A percentile compares a stretch with the other conserved stretches of the same genome.
These are phyloP conservation scores for Staphylotrichum longicolle DNA, from an alignment of 495 filamentous ascomycete species.

Conservation along the genomic window DNA sequence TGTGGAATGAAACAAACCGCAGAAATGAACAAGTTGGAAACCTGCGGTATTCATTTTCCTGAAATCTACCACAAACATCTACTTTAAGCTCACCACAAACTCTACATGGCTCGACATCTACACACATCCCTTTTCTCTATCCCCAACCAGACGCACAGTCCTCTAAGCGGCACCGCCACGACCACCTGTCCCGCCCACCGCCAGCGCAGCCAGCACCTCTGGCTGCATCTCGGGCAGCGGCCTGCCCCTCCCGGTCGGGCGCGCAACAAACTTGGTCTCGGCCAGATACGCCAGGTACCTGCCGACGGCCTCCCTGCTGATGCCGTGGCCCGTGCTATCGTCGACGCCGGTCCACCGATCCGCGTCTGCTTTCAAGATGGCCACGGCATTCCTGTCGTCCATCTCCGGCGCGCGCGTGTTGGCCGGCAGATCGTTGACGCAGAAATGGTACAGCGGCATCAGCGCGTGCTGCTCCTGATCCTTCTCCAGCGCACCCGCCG, in stretches of 20 bases:
- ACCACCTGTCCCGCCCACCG: conserved; percentile 30
- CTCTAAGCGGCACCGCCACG: conserved; percentile 31
- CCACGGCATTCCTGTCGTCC: conserved; percentile 69
- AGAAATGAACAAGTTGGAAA: too few relatives aligned
- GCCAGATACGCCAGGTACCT: conserved; percentile 71
- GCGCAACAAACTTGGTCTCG: conserved; percentile 65
- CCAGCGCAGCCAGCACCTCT: conserved; percentile 51
- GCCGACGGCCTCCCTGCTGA: conserved; percentile 67
- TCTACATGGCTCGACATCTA: not conserved
- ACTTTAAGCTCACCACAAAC: too few relatives aligned
- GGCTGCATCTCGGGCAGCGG: conserved; percentile 52
- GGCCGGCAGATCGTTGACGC: conserved; percentile 71
- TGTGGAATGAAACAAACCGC: too few relatives aligned
- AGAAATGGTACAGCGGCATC: conserved; percentile 86
- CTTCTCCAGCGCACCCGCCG: conserved; percentile 47
- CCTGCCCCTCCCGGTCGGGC: conserved; percentile 50
- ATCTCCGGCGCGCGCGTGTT: conserved; percentile 78
- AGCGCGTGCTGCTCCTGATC: conserved; percentile 67
- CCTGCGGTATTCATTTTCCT: too few relatives aligned
- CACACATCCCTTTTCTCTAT: not conserved
- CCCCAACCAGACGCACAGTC: not conserved
- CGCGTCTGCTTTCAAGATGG: conserved; percentile 60
- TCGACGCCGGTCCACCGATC: conserved; percentile 61
- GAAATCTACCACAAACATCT: too few relatives aligned
- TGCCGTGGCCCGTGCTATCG: conserved; percentile 58